phyloP scores from a whole-genome alignment of 768 basidiomycete species.

The Fomitopsis pulvina region DNA sequence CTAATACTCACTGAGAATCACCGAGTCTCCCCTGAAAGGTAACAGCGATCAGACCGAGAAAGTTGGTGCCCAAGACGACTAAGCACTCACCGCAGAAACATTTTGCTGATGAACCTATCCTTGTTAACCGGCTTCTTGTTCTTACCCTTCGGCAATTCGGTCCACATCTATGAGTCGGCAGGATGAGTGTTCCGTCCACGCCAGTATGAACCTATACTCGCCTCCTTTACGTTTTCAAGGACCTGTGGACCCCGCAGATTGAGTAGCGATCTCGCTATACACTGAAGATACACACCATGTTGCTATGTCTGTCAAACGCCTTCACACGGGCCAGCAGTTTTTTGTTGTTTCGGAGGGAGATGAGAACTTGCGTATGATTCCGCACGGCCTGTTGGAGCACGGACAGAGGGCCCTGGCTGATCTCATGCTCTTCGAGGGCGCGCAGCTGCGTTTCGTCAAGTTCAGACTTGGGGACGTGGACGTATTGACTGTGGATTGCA shows the following conservation, averaged over 20 bases:
- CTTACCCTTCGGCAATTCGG: conserved; percentile 95
- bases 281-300: conserved; percentile 66
- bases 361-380: conserved; percentile 96
- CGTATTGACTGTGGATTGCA: conserved; percentile 73
- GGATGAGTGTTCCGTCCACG: no score
- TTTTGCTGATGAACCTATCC: conserved; percentile 98
- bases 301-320: conserved; percentile 97
- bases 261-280: background rate
- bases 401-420: conserved; percentile 94
- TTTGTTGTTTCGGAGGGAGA: conserved; percentile 97
- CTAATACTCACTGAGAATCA: conserved; percentile 78
- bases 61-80: background rate
- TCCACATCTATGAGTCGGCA: conserved; percentile 80
- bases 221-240: conserved; percentile 98
- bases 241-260: conserved; percentile 44
- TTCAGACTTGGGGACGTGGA: conserved; percentile 94
- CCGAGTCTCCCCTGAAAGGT: conserved; percentile 80
- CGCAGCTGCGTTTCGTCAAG: conserved; percentile 95
- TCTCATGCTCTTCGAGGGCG: conserved; percentile 96
- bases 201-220: no score
- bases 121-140: conserved; percentile 99
- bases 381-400: conserved; percentile 96
- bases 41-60: conserved; percentile 2
- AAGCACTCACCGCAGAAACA: conserved; percentile 79
- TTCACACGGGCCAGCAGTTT: conserved; percentile 94